Percentiles rank a stretch among this genome's conserved stretches.
Evolutionary conservation across 441 rosid genomes (phyloP).

Genomic region (Populus tomentosa): DNA sequence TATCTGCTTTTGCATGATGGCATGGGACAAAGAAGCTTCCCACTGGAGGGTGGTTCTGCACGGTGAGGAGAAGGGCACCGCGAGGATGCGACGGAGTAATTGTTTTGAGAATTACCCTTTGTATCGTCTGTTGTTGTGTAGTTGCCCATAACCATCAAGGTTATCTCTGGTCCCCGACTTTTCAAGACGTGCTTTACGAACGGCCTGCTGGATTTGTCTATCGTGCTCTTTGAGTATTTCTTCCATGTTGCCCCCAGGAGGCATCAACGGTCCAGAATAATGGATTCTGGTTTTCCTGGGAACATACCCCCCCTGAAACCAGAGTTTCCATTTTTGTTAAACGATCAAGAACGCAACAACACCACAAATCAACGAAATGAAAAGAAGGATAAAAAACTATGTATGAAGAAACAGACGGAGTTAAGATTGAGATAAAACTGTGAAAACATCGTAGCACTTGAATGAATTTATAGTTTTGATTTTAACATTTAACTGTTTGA

Average conservation of each 20-base stretch:
- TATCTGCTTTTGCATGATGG: not conserved
- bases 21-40: not conserved
- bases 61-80: not conserved
- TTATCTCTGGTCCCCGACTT: slow-evolving; percentile 47
- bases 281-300: slow-evolving; percentile 73
- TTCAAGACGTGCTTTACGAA: slow-evolving; percentile 69
- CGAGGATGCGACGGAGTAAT: not conserved
- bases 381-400: not conserved
- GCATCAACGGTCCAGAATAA: slow-evolving; percentile 88
- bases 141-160: slow-evolving; percentile 21
- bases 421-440: not conserved
- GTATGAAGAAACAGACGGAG: not conserved
- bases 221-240: slow-evolving; percentile 86
- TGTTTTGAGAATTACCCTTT: not conserved
- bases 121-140: slow-evolving; percentile 19
- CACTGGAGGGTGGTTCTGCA: not conserved
- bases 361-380: not conserved
- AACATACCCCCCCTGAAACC: slow-evolving; percentile 53
- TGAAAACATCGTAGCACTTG: not conserved
- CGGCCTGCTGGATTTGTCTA: slow-evolving; percentile 91
- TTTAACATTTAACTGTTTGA: not conserved
- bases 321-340: not conserved
- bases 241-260: slow-evolving; percentile 86
- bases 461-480: not conserved
- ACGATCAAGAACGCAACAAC: not conserved